These are phyloP conservation scores for Lenwebbia sp. DNA, from an alignment of 345 rosid species.

Conservation along the genomic window DNA sequence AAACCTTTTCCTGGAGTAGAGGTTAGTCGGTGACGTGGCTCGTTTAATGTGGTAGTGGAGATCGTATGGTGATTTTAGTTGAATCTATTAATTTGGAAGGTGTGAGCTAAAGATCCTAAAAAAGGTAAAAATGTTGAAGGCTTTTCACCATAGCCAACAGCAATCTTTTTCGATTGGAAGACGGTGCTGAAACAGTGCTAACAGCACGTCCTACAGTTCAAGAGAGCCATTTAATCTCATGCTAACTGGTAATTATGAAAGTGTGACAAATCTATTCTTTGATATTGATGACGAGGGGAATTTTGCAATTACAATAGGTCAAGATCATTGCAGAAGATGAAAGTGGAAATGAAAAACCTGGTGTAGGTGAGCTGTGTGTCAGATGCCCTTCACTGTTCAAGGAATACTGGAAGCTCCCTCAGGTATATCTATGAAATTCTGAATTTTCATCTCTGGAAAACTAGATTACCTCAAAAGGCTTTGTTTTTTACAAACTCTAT, in stretches of 20 bases:
- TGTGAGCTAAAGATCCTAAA: not conserved
- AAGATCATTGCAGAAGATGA: constrained; percentile 51
- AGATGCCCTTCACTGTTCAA: constrained; percentile 90
- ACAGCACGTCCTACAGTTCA: not conserved
- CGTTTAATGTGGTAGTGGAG: not conserved
- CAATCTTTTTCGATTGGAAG: not conserved
- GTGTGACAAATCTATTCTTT: not conserved
- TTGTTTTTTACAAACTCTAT: not conserved
- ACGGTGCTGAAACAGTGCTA: not conserved
- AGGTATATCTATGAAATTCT: constrained; percentile 25
- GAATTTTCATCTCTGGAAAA: not conserved
- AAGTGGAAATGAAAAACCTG: constrained; percentile 28
- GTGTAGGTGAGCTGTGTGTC: constrained; percentile 81
- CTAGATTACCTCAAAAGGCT: not conserved
- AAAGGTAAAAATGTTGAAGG: not conserved
- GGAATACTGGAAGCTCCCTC: constrained; percentile 95
- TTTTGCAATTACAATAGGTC: constrained; percentile 31
- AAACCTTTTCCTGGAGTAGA: constrained; percentile 92
- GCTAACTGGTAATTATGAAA: not conserved
- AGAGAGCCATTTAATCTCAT: not conserved
- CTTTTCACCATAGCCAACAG: not conserved
- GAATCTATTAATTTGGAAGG: not conserved
- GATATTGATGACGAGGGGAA: not conserved
- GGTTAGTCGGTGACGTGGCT: constrained; percentile 25
- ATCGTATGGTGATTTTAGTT: not conserved